Conservation (phyloP, 2,329 filamentous ascomycete species). For the Scopulariopsis brevicaulis region DNA sequence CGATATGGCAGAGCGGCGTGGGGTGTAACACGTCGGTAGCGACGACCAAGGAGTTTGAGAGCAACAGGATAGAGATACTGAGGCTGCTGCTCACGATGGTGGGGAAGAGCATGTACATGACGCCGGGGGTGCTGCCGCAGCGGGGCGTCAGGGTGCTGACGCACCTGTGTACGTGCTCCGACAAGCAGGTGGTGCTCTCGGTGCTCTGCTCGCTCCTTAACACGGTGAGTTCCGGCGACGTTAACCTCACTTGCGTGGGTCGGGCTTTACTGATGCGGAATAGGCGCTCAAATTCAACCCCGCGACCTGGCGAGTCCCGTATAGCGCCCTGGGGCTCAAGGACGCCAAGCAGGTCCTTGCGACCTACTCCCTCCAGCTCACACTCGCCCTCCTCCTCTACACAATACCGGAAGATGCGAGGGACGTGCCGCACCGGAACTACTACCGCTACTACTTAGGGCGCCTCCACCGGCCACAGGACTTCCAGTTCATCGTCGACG, state of each 20-base stretch:
- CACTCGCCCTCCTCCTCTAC: slow-evolving; percentile 78
- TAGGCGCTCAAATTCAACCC: slow-evolving; percentile 94
- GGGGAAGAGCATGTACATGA: slow-evolving; percentile 89
- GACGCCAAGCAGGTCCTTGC: slow-evolving; percentile 85
- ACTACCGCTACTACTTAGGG: slow-evolving; percentile 84
- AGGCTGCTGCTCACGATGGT: slow-evolving; percentile 75
- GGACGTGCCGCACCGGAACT: slow-evolving; percentile 66
- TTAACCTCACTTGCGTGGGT: background rate
- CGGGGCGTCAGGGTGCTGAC: slow-evolving; percentile 77
- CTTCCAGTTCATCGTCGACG: slow-evolving; percentile 94
- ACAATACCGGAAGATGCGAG: slow-evolving; percentile 69
- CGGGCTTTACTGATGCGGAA: background rate
- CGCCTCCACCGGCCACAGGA: slow-evolving; percentile 87
- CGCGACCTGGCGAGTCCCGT: slow-evolving; percentile 84
- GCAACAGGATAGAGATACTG: slow-evolving; percentile 81
- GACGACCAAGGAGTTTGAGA: slow-evolving; percentile 86
- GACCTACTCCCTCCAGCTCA: slow-evolving; percentile 80
- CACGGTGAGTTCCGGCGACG: slow-evolving; percentile 50
- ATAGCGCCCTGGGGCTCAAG: slow-evolving; percentile 84
- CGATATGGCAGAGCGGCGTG: slow-evolving; percentile 97
- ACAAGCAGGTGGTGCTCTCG: slow-evolving; percentile 86
- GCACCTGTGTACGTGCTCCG: slow-evolving; percentile 75
- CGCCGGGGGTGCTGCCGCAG: slow-evolving; percentile 66
- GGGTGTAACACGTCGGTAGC: slow-evolving; percentile 84
- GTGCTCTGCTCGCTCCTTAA: slow-evolving; percentile 88